Conservation (phyloP, 805 yeast genomes). For the Yamadazyma endophytica region DNA sequence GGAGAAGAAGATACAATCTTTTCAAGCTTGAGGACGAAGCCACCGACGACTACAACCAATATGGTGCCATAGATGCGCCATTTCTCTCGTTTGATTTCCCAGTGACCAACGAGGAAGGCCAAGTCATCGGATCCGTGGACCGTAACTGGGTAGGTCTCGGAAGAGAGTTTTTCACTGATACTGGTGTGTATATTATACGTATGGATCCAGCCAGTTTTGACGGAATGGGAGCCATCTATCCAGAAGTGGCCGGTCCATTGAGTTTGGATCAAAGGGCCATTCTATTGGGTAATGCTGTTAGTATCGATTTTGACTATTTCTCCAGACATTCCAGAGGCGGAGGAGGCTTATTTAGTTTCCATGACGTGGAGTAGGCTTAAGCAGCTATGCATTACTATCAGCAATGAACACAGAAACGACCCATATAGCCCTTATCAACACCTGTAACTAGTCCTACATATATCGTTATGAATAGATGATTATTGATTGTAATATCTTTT, state of each 20-base stretch:
- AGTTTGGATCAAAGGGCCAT: constrained; percentile 82
- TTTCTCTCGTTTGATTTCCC: constrained; percentile 86
- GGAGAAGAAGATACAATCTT: constrained; percentile 86
- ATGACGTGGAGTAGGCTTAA: constrained; percentile 14
- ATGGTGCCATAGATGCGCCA: constrained; percentile 84
- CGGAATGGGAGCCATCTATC: constrained; percentile 52
- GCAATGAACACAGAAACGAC: too few relatives aligned
- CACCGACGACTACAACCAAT: constrained; percentile 59
- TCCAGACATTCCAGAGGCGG: constrained; percentile 77
- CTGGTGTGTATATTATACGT: constrained; percentile 84
- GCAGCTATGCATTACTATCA: too few relatives aligned
- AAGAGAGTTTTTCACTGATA: constrained; percentile 88
- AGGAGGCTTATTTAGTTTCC: constrained; percentile 40
- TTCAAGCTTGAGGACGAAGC: constrained; percentile 48
- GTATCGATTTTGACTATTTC: constrained; percentile 94
- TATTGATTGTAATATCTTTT: constrained; percentile 1
- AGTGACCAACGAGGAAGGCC: constrained; percentile 53
- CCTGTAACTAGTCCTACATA: not conserved
- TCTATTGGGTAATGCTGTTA: constrained; percentile 79
- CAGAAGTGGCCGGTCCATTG: constrained; percentile 49
- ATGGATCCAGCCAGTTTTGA: constrained; percentile 72
- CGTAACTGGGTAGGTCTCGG: constrained; percentile 95
- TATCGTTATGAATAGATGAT: constrained; percentile 3
- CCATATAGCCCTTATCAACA: too few relatives aligned
- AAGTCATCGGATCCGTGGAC: constrained; percentile 72